Conservation (phyloP, 164 flowering plant genomes). For the Vitis amurensis region DNA sequence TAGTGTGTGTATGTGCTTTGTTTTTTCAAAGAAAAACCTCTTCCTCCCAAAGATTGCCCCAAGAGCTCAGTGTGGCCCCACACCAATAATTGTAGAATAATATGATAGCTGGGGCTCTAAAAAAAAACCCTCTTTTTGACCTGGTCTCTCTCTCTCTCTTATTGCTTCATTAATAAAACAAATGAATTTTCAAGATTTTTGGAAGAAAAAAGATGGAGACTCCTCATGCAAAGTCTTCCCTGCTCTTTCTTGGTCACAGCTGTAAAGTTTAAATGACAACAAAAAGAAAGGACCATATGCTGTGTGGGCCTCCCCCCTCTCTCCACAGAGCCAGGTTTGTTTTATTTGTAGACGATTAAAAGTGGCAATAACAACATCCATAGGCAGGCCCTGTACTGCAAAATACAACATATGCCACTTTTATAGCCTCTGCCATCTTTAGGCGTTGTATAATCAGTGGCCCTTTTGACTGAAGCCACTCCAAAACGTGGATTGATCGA, state of each 20-base stretch:
- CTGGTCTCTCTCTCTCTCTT: slow-evolving; percentile 9
- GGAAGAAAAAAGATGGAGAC: neutral
- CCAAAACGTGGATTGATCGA: neutral
- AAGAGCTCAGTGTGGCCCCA: slow-evolving; percentile 27
- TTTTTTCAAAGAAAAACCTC: slow-evolving; percentile 27
- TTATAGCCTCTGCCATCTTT: slow-evolving; percentile 7
- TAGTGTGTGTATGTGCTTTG: neutral
- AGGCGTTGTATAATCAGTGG: slow-evolving; percentile 5
- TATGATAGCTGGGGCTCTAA: slow-evolving; percentile 15
- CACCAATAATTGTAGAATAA: slow-evolving; percentile 44
- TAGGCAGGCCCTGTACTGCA: neutral
- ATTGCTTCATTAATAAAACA: slow-evolving; percentile 10
- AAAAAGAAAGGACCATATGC: slow-evolving; percentile 11
- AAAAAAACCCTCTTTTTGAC: slow-evolving; percentile 18
- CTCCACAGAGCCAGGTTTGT: neutral
- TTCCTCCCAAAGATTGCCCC: slow-evolving; percentile 15
- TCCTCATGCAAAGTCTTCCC: neutral
- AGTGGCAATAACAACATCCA: slow-evolving; percentile 3
- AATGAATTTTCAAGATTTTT: neutral
- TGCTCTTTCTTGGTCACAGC: slow-evolving; percentile 20
- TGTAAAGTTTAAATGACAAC: slow-evolving; percentile 26
- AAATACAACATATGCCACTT: neutral
- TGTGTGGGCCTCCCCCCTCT: slow-evolving; percentile 3
- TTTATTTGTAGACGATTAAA: slow-evolving; percentile 12
- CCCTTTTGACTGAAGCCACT: slow-evolving; percentile 4